Evolutionary conservation across 176 grass and related monocot genomes (phyloP), one percentile per base, ranked within the genome.

Genomic region (Carex cristatella): DNA sequence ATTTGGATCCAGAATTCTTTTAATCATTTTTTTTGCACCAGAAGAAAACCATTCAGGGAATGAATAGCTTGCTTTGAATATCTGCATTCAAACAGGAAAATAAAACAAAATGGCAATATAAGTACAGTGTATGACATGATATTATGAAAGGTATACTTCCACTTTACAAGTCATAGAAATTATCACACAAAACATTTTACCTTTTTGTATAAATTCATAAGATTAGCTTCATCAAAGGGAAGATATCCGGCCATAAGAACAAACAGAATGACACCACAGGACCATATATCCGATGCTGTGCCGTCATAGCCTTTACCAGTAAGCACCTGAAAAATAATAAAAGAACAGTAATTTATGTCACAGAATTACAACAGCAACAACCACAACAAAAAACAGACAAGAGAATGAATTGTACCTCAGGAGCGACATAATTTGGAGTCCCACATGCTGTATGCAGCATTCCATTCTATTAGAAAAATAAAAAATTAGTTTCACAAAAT

Each of bases 371-470:
- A 35, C 33, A 35, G 3, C 33, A 81, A 75, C 37, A 77, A 84
- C 23, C 23, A 23, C 23, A 79, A 79, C 10, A 71, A 79, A 79
- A 15, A 83, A 58, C 31, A 86, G 11, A 80, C 15, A 3, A 62
- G 27, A 54, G 65, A 0, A 2, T 69, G 85, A 60, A 38, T 61
- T 42, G 72, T 85, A 99, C 96, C 96, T 99, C 96, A 75, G 96
- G 96, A 35, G 96, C 96, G 61, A 99, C 93, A 79, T 99, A 99
- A 78, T 99, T 99, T 81, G 96, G 96, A 23, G 96, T 99, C 78
- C 96, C 96, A 53, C 96, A 99, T 73, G 96, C 90, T 79, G 96
- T 99, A 87, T 99, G 96, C 69, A 99, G 86, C 76, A 99, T 86
- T 38, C 93, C 93, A 85, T 94, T 91, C 85, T 89, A 88, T 91